Percentiles rank a stretch among this genome's conserved stretches.
phyloP scores from a whole-genome alignment of 306 rosid species.

The Cotoneaster glaucophyllus region DNA sequence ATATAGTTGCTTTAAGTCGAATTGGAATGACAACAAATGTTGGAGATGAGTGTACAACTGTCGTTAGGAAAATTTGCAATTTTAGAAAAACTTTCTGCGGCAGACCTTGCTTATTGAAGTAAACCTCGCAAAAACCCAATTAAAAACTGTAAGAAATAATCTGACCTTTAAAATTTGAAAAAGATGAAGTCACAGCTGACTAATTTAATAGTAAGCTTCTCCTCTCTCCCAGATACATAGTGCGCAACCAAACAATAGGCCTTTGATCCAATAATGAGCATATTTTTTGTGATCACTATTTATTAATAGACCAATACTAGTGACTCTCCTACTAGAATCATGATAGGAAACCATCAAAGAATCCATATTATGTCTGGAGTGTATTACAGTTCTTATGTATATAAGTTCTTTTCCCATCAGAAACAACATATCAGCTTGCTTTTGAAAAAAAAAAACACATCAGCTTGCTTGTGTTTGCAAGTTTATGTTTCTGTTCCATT shows the following conservation, averaged over 20 bases:
- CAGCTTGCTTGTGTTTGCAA: background rate
- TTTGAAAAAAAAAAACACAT: background rate
- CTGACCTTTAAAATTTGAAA: background rate
- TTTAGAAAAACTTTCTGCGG: background rate
- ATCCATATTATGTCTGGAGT: too few species aligned
- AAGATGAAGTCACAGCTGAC: background rate
- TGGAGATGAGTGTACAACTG: slow-evolving; percentile 12
- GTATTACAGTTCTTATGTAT: too few species aligned
- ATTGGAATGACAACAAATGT: background rate
- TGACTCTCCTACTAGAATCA: too few species aligned
- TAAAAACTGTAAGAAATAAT: too few species aligned
- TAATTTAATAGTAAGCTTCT: background rate
- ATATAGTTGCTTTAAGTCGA: slow-evolving; percentile 13
- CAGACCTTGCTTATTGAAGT: background rate
- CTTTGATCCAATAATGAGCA: too few species aligned
- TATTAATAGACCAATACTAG: too few species aligned
- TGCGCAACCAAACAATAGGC: background rate
- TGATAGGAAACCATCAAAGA: too few species aligned
- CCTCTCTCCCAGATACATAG: background rate
- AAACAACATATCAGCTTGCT: background rate
- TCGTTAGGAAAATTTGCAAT: background rate
- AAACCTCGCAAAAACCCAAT: background rate
- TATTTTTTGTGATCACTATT: too few species aligned
- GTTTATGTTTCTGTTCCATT: background rate
- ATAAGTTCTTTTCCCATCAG: too few species aligned